Percentiles rank a stretch among this genome's conserved stretches.
Conservation (phyloP, 441 rosid genomes). For the Adansonia grandidieri region DNA sequence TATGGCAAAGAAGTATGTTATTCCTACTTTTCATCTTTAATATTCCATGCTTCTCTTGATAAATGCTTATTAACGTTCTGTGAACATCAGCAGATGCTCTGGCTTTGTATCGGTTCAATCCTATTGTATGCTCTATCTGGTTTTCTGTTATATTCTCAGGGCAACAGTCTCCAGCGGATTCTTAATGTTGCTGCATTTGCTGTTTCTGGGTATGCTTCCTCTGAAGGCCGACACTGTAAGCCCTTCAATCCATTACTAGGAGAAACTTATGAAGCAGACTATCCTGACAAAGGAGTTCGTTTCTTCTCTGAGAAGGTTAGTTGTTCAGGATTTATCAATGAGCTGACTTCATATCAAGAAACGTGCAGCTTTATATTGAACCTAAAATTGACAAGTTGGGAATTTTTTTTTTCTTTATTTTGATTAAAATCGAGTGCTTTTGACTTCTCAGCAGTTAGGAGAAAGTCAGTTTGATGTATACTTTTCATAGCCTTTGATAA, state of each 20-base stretch:
- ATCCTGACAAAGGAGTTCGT: conserved; percentile 86
- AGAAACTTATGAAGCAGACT: conserved; percentile 98
- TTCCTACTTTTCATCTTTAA: neutral
- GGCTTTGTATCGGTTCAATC: conserved; percentile 12
- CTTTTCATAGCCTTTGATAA: neutral
- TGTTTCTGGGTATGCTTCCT: conserved; percentile 40
- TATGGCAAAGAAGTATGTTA: conserved; percentile 76
- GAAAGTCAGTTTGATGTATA: neutral
- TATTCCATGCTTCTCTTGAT: conserved; percentile 4
- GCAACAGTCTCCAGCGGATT: conserved; percentile 71
- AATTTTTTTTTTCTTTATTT: neutral
- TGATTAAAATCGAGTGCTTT: neutral
- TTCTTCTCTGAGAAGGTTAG: conserved; percentile 97
- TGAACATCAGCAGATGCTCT: conserved; percentile 9
- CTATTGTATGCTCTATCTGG: neutral
- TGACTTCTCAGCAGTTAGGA: neutral
- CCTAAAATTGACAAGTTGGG: conserved; percentile 1
- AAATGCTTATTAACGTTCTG: conserved; percentile 10
- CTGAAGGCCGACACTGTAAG: conserved; percentile 95
- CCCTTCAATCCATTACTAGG: conserved; percentile 99
- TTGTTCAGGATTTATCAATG: conserved; percentile 8
- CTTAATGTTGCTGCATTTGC: conserved; percentile 74
- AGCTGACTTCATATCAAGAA: neutral
- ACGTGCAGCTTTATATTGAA: conserved; percentile 17
- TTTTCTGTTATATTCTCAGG: conserved; percentile 47